Base-by-base conservation (phyloP, 2,329 filamentous ascomycete genomes). In the Trichoderma sp. region DNA sequence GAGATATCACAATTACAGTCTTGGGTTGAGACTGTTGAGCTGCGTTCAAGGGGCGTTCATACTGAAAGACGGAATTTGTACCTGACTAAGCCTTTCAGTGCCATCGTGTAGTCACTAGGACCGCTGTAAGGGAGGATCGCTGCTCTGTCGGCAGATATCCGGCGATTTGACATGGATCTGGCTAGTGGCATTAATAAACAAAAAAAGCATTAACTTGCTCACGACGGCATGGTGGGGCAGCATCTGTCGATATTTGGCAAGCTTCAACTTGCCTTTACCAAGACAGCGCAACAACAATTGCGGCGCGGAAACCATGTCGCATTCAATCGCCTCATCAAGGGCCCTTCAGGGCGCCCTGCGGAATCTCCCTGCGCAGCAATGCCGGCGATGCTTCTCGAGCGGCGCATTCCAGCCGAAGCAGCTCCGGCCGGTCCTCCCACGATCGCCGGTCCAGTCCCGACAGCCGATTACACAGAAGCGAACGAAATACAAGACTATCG, bases 401-500 rank as follows among this genome's bases (percentile, higher is more conserved):
- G 79, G 78, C 77, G 80, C 81, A 60, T 75, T 82, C 64, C 83
- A 82, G 75, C 79, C 83, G 35, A 83, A 83, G 80, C 82, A 82
- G 76, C 77, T 83, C 62, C 83, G 84, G 74, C 81, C 84, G 65
- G 81, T 81, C 35, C 79, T 83, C 71, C 81, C 80, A 50, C 80
- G 81, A 76, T 76, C 77, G 8, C 76, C 81, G 60, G 64, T 82
- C 41, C 83, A 83, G 77, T 80, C 81, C 60, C 80, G 82, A 79
- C 83, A 83, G 77, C 81, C 82, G 3, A 80, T 84, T 41, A 79
- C 80, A 68, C 85, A 85, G 80, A 82, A 82, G 78, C 84, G 85
- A 74, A 83, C 83, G 27, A 85, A 85, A 76, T 84, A 80, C 80
- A 90, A 89, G 83, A 90, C 89, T 9, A 86, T 91, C 29, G 89